phyloP scores from a whole-genome alignment of 2,329 filamentous ascomycete species.

The Sporothrix pallida region DNA sequence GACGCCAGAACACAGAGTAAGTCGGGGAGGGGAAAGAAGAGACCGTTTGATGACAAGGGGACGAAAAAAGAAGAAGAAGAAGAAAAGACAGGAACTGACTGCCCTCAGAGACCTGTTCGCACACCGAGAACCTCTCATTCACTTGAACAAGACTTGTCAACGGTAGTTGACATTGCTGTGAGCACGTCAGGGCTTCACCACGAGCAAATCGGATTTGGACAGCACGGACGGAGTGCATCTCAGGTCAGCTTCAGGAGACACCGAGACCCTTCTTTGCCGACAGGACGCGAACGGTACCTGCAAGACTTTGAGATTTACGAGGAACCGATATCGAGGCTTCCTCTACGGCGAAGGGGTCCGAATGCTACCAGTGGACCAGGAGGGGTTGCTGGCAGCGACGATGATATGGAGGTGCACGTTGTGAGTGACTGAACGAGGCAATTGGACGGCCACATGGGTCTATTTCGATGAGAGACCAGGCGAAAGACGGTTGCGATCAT shows the following conservation, averaged over 20 bases:
- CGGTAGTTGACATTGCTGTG: background rate
- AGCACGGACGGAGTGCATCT: no score
- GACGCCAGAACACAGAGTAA: background rate
- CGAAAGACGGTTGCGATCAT: background rate
- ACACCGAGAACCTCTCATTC: constrained; percentile 3
- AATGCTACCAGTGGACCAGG: no score
- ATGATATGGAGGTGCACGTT: background rate
- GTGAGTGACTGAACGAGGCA: background rate
- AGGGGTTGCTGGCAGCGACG: background rate
- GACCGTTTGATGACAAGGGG: background rate
- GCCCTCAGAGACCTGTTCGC: background rate
- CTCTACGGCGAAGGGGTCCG: background rate
- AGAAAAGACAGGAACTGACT: background rate
- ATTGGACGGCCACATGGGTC: background rate
- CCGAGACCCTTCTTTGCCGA: background rate
- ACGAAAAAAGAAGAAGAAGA: no score
- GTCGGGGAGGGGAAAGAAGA: background rate
- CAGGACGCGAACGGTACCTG: background rate
- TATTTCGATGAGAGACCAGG: background rate
- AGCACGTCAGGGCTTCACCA: background rate
- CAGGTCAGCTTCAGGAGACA: no score
- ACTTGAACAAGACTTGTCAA: background rate
- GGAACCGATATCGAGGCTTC: background rate
- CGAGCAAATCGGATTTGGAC: background rate
- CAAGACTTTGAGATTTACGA: constrained; percentile 16